Evolutionary conservation across 106 monocot species (phyloP).

Genomic region (Acorus calamus): DNA sequence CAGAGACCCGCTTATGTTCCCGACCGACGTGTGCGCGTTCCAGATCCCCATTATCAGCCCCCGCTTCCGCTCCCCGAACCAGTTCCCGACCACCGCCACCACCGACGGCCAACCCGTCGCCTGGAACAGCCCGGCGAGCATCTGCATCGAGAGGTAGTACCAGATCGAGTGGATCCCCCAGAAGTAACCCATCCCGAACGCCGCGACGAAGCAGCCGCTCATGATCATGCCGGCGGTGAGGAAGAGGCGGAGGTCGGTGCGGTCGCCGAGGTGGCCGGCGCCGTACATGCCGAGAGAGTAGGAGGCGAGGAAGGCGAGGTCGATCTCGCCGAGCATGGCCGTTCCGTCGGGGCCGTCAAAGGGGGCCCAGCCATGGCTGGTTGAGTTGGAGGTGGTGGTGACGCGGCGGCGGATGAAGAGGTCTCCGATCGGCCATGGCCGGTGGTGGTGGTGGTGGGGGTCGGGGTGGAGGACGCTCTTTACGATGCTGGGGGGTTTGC

Average conservation of each 20-base stretch:
- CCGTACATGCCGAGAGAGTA: conserved; percentile 45
- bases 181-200: conserved; percentile 44
- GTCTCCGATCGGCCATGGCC: conserved; percentile 8
- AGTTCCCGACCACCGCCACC: conserved; percentile 49
- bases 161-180: conserved; percentile 21
- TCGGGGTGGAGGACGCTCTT: conserved; percentile 27
- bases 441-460: background rate
- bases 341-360: conserved; percentile 31
- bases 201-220: conserved; percentile 31
- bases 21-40: conserved; percentile 27
- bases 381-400: background rate
- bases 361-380: conserved; percentile 23
- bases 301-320: conserved; percentile 44
- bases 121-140: conserved; percentile 40
- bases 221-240: conserved; percentile 36
- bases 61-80: conserved; percentile 28
- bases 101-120: conserved; percentile 47
- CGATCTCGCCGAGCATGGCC: conserved; percentile 39
- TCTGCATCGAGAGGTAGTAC: conserved; percentile 33
- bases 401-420: conserved; percentile 1
- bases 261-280: conserved; percentile 43
- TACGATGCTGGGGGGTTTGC: conserved; percentile 21
- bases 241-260: conserved; percentile 37
- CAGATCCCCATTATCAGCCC: conserved; percentile 28
- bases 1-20: conserved; percentile 21